Evolutionary conservation across 495 filamentous ascomycete species (phyloP).

Genomic region (Trichocladium uniseriatum): DNA sequence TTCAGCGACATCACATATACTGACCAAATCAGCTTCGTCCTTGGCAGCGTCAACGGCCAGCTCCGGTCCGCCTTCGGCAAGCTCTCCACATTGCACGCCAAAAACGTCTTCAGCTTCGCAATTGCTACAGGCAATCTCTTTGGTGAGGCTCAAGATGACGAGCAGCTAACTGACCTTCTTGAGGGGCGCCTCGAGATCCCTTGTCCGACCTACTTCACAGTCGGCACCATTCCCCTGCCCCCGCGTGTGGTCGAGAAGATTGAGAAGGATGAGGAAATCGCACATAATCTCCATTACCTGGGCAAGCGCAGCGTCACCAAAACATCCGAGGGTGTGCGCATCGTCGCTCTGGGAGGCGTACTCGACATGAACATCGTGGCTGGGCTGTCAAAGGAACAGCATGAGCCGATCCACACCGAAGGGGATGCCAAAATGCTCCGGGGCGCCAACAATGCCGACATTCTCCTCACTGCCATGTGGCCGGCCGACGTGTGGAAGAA

Average conservation of each 20-base stretch:
- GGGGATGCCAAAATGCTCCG: constrained; percentile 66
- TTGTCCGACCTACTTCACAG: constrained; percentile 77
- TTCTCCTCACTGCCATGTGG: constrained; percentile 81
- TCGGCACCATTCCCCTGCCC: constrained; percentile 63
- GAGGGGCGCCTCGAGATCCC: constrained; percentile 61
- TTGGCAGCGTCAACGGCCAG: constrained; percentile 70
- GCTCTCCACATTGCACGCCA: constrained; percentile 63
- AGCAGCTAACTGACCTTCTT: constrained; percentile 55
- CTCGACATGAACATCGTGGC: constrained; percentile 45
- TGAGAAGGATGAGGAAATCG: constrained; percentile 64
- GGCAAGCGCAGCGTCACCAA: constrained; percentile 77
- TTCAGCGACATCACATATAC: constrained; percentile 13
- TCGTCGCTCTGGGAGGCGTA: constrained; percentile 69
- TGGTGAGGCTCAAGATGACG: constrained; percentile 43
- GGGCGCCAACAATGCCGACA: constrained; percentile 67
- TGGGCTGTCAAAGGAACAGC: constrained; percentile 51
- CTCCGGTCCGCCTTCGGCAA: constrained; percentile 67
- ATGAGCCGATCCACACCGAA: constrained; percentile 58
- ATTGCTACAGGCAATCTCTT: constrained; percentile 83
- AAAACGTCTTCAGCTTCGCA: constrained; percentile 78
- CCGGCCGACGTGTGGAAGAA: constrained; percentile 58
- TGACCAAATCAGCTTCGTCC: constrained; percentile 57
- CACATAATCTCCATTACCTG: constrained; percentile 77
- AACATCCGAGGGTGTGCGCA: constrained; percentile 79
- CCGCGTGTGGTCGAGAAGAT: constrained; percentile 58